phyloP scores from a whole-genome alignment of 345 rosid species.

The Gossypioides kirkii region DNA sequence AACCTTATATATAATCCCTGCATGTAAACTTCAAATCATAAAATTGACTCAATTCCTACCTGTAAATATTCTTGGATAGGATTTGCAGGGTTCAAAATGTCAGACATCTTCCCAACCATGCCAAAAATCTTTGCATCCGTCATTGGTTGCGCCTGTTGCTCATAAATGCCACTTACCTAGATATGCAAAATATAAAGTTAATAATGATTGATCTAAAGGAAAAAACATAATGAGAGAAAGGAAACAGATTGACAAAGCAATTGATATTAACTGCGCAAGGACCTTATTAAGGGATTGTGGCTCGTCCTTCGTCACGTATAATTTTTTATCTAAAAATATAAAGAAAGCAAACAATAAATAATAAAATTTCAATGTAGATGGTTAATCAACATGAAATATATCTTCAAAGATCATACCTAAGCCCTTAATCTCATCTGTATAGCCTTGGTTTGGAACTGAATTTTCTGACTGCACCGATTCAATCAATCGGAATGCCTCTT shows the following conservation, averaged over 20 bases:
- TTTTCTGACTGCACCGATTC: too few relatives aligned
- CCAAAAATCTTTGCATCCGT: not conserved
- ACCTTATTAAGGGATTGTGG: not conserved
- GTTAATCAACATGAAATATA: not conserved
- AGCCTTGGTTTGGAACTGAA: not conserved
- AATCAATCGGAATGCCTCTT: too few relatives aligned
- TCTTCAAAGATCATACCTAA: not conserved
- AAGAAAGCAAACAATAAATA: not conserved
- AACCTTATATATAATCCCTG: too few relatives aligned
- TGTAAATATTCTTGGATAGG: not conserved
- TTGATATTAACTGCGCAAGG: not conserved
- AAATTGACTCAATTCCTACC: too few relatives aligned
- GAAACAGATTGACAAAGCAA: not conserved
- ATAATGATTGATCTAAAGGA: too few relatives aligned
- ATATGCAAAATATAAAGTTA: too few relatives aligned
- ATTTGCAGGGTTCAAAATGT: not conserved
- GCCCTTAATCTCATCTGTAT: not conserved
- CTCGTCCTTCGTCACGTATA: not conserved
- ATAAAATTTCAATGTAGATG: not conserved
- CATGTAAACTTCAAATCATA: too few relatives aligned
- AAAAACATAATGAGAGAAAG: not conserved
- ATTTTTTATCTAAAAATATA: not conserved
- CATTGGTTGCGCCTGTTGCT: not conserved
- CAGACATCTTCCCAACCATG: not conserved
- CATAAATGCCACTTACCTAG: not conserved